Evolutionary conservation across 352 stramenopile species (phyloP), one percentile per base, ranked within the genome.

Genomic region (Lagenidium sp.): DNA sequence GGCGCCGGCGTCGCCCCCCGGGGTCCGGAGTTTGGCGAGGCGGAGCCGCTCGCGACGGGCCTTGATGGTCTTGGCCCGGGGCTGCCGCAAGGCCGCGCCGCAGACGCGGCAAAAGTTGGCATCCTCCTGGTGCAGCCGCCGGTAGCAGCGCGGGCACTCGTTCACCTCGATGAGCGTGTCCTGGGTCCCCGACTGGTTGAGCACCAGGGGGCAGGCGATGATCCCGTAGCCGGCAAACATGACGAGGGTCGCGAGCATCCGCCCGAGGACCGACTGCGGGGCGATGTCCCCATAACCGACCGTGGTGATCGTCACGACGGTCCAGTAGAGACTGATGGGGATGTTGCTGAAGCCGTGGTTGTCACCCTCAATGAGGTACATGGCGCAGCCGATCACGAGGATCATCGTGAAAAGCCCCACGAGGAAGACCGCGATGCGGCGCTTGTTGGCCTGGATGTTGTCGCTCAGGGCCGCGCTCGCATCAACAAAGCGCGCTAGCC

Each of bases 191-290:
- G 54, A 42, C 30, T 83, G 72, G 47, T 75, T 85, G 21, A 93
- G 53, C 38, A 93, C 58, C n/a, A 90, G 57, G 44, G 79, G 79
- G 43, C 78, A 88, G 13, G 78, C 78, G 31, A 88, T 88, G 44
- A 91, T 70, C n/a, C 78, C 81, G 59, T 93, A 93, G 48, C 80
- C 80, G 11, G 76, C 64, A 50, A 93, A 89, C 81, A 93, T 93
- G 38, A 93, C 81, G 38, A 90, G 26, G 1, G 78, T 89, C 23
- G 80, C 78, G 4, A 94, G 50, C 50, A 94, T 71, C 13, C 82
- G 80, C 3, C 82, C 82, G 7, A 83, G 53, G 23, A 92, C 75
- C 0, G 82, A 89, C 41, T 88, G 60, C 15, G 82, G 82, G 1
- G 78, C 78, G 31, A 94, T 92, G 36, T 94, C 82, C 15, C 82